Evolutionary conservation across 495 filamentous ascomycete genomes (phyloP).

Genomic region (Aspergillus ellipticus): DNA sequence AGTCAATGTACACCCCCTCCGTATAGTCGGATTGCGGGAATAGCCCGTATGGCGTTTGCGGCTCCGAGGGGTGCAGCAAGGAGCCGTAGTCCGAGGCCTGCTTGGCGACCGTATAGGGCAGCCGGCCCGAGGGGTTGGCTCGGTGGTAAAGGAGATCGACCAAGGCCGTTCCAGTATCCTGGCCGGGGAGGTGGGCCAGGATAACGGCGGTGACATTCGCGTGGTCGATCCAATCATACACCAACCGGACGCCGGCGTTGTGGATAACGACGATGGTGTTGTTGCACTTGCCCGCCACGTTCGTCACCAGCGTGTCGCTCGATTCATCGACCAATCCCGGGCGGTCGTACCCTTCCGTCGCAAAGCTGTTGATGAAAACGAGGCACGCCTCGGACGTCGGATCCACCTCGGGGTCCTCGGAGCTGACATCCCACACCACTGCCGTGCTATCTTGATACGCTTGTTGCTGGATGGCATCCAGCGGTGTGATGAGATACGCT

Average conservation of each 20-base stretch:
- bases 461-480: slow-evolving; percentile 49
- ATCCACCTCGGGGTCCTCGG: slow-evolving; percentile 43
- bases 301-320: slow-evolving; percentile 54
- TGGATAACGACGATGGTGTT: slow-evolving; percentile 54
- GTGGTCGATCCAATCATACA: slow-evolving; percentile 44
- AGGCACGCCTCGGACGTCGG: slow-evolving; percentile 49
- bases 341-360: slow-evolving; percentile 49
- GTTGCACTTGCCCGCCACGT: slow-evolving; percentile 53
- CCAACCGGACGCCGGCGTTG: slow-evolving; percentile 35
- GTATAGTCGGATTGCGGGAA: slow-evolving; percentile 63
- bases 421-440: slow-evolving; percentile 28
- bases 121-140: slow-evolving; percentile 65
- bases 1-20: slow-evolving; percentile 65
- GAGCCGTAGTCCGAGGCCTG: slow-evolving; percentile 62
- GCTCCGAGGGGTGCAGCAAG: slow-evolving; percentile 53
- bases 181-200: slow-evolving; percentile 74
- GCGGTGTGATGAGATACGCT: slow-evolving; percentile 51
- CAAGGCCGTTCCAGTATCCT: slow-evolving; percentile 72
- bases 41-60: slow-evolving; percentile 45
- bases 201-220: slow-evolving; percentile 69
- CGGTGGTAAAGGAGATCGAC: slow-evolving; percentile 72
- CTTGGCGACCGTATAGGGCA: slow-evolving; percentile 79
- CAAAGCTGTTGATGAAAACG: slow-evolving; percentile 61
- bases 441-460: slow-evolving; percentile 48
- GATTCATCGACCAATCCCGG: slow-evolving; percentile 19